phyloP scores from a whole-genome alignment of 192 early-diverging fungal genomes.

The Phycomyces nitens region DNA sequence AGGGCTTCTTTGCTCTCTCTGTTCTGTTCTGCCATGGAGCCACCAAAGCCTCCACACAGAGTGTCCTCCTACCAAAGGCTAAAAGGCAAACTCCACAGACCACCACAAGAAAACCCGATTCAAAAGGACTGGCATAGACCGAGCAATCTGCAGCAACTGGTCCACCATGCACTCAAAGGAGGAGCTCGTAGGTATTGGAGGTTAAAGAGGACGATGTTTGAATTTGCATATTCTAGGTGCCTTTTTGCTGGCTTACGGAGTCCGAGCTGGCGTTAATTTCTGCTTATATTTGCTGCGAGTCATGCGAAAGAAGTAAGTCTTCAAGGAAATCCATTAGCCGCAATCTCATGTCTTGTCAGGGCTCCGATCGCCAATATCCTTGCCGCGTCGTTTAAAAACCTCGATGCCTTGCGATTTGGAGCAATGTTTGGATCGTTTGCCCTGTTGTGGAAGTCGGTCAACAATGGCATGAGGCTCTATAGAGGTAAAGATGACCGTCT shows the following conservation, averaged over 20 bases:
- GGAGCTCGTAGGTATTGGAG: constrained; percentile 34
- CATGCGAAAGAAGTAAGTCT: constrained; percentile 33
- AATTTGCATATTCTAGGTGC: constrained; percentile 29
- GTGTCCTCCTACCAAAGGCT: constrained; percentile 33
- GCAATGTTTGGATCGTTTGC: constrained; percentile 77
- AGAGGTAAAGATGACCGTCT: constrained; percentile 52
- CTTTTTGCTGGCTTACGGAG: constrained; percentile 49
- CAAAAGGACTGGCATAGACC: constrained; percentile 29
- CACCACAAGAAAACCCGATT: constrained; percentile 22
- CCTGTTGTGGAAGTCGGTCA: constrained; percentile 70
- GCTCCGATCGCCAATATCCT: constrained; percentile 38
- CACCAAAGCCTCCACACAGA: constrained; percentile 19
- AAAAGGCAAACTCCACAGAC: constrained; percentile 26
- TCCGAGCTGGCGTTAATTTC: constrained; percentile 54
- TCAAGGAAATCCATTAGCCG: neutral
- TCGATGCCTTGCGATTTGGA: constrained; percentile 63
- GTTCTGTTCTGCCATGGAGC: neutral
- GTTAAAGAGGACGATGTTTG: neutral
- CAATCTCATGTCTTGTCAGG: constrained; percentile 20
- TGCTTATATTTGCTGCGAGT: constrained; percentile 48
- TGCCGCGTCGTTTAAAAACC: constrained; percentile 52
- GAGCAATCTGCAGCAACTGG: constrained; percentile 29
- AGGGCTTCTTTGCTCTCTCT: neutral
- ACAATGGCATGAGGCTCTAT: constrained; percentile 53
- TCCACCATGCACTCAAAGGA: constrained; percentile 48